Evolutionary conservation across 1,139 yeast genomes (phyloP).

Genomic region (Eremothecium gossypii): DNA sequence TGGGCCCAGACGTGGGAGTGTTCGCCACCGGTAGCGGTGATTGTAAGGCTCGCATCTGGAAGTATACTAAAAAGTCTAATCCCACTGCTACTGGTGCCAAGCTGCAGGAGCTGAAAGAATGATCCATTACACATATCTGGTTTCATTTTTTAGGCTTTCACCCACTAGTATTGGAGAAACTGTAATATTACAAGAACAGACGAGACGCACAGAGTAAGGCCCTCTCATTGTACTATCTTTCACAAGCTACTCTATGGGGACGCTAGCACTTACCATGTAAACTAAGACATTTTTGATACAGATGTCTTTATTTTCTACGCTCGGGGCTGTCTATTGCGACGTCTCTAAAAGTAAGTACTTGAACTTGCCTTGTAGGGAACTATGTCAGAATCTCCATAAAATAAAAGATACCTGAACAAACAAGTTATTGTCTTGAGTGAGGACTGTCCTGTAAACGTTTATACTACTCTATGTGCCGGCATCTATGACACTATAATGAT

Average conservation of each 20-base stretch:
- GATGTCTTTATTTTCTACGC: neutral
- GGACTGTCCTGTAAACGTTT: no score
- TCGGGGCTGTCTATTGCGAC: no score
- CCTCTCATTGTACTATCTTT: neutral
- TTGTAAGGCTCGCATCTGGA: constrained; percentile 96
- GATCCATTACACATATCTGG: neutral
- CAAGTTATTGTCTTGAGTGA: no score
- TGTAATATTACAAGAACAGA: constrained; percentile 1
- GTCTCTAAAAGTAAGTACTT: neutral
- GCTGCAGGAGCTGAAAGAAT: constrained; percentile 15
- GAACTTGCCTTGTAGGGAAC: neutral
- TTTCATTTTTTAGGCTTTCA: neutral
- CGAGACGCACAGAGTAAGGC: neutral
- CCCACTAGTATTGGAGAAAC: constrained; percentile 1
- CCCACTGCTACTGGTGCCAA: constrained; percentile 10
- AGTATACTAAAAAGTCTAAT: constrained; percentile 31
- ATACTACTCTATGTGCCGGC: no score
- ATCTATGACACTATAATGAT: no score
- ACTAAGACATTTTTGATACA: no score
- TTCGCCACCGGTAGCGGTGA: constrained; percentile 98
- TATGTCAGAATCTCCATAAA: constrained; percentile 1
- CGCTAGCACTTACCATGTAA: no score
- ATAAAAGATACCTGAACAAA: neutral
- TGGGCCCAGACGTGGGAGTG: constrained; percentile 47
- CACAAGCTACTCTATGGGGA: no score